Evolutionary conservation across 345 rosid genomes (phyloP).

Genomic region (Rhizophora apiculata): DNA sequence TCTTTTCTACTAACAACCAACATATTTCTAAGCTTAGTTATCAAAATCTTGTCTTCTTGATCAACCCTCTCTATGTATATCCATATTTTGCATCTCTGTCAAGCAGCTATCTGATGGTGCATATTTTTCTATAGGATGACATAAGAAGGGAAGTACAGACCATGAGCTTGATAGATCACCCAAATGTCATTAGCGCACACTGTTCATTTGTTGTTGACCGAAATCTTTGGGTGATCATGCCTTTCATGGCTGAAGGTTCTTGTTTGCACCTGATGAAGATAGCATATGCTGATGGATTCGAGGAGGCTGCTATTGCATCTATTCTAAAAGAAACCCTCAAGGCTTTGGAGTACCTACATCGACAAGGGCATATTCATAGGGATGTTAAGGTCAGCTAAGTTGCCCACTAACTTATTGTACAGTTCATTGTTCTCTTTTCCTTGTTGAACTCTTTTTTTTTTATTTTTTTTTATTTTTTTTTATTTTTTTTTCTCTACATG

Average conservation of each 20-base stretch:
- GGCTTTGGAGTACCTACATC: conserved; percentile 95
- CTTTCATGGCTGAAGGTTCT: conserved; percentile 98
- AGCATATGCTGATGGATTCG: conserved; percentile 87
- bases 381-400: conserved; percentile 80
- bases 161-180: conserved; percentile 97
- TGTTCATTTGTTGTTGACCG: conserved; percentile 90
- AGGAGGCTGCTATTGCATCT: conserved; percentile 87
- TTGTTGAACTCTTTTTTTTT: neutral
- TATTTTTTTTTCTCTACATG: neutral
- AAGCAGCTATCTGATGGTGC: conserved; percentile 8
- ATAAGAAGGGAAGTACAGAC: conserved; percentile 93
- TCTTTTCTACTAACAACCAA: no score
- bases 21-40: no score
- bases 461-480: neutral
- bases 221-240: conserved; percentile 97
- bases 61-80: conserved; percentile 1
- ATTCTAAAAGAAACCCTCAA: conserved; percentile 93
- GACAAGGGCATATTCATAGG: conserved; percentile 94
- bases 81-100: neutral
- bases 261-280: conserved; percentile 97
- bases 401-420: conserved; percentile 6
- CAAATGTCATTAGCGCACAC: conserved; percentile 75
- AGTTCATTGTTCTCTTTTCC: neutral
- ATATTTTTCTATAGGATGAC: conserved; percentile 63
- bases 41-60: no score